A percentile compares a stretch with the other conserved stretches of the same genome.
Evolutionary conservation across 345 rosid species (phyloP).

Genomic region (Hibiscus syriacus): DNA sequence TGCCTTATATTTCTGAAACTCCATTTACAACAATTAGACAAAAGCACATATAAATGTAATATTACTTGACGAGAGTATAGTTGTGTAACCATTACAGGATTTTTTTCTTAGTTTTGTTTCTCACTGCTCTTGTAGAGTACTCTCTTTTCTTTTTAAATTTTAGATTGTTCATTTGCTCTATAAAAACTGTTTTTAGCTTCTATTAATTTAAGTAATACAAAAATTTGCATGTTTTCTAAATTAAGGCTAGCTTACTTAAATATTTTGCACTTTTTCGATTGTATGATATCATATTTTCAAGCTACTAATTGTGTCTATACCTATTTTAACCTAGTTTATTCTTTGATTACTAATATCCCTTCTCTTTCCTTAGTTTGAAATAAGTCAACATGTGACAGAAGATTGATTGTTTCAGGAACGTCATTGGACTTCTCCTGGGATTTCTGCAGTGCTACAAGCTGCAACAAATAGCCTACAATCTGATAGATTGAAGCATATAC

Average conservation of each 20-base stretch:
- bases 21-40: not conserved
- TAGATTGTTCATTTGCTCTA: not conserved
- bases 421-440: slow-evolving; percentile 69
- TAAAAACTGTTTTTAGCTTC: not conserved
- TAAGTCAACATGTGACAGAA: not conserved
- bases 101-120: not conserved
- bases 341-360: not conserved
- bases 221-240: not conserved
- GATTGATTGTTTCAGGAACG: slow-evolving; percentile 54
- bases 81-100: not conserved
- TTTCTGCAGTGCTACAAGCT: slow-evolving; percentile 69
- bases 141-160: not conserved
- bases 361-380: not conserved
- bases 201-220: not conserved
- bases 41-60: not conserved
- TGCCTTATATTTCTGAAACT: not conserved
- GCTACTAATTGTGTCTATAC: not conserved
- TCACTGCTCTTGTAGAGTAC: not conserved
- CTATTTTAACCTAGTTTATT: not conserved
- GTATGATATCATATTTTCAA: not conserved
- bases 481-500: slow-evolving; percentile 67
- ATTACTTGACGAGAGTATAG: not conserved
- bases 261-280: not conserved
- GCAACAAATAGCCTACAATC: slow-evolving; percentile 57
- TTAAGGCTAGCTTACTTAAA: not conserved